These are phyloP conservation scores for Lichtheimia corymbifera DNA, from an alignment of 371 early-diverging fungal species.

Conservation along the genomic window DNA sequence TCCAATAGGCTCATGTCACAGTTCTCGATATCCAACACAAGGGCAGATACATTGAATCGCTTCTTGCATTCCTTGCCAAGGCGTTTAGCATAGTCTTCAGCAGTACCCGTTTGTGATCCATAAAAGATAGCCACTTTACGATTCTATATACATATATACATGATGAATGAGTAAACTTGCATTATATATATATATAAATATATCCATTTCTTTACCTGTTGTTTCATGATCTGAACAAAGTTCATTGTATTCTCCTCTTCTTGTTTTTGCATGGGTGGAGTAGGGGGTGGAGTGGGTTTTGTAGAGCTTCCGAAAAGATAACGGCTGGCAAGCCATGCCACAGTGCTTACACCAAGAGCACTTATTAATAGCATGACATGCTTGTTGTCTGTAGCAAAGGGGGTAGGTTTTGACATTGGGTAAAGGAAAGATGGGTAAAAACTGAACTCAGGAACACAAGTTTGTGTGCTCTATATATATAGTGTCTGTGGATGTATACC, in stretches of 20 bases:
- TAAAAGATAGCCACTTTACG: conserved; percentile 75
- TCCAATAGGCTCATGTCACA: conserved; percentile 78
- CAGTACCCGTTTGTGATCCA: conserved; percentile 94
- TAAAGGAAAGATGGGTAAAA: conserved; percentile 1
- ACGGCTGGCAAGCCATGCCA: conserved; percentile 10
- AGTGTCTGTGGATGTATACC: no score
- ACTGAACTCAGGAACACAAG: background rate
- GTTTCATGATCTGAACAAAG: conserved; percentile 34
- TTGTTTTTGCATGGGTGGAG: background rate
- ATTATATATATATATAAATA: no score
- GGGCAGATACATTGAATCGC: conserved; percentile 64
- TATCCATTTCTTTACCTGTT: conserved; percentile 32
- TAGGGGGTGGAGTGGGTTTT: background rate
- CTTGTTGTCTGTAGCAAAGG: background rate
- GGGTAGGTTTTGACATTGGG: conserved; percentile 8
- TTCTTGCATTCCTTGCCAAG: conserved; percentile 76
- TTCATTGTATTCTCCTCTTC: conserved; percentile 8
- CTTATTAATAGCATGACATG: conserved; percentile 14
- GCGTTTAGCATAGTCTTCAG: conserved; percentile 89
- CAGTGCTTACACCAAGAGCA: conserved; percentile 13
- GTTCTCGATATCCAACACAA: conserved; percentile 80
- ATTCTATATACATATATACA: conserved; percentile 25
- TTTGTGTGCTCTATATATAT: no score
- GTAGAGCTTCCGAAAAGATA: conserved; percentile 2
- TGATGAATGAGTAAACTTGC: background rate